Evolutionary conservation across 306 rosid species (phyloP).

Genomic region (Boehmeria nivea): DNA sequence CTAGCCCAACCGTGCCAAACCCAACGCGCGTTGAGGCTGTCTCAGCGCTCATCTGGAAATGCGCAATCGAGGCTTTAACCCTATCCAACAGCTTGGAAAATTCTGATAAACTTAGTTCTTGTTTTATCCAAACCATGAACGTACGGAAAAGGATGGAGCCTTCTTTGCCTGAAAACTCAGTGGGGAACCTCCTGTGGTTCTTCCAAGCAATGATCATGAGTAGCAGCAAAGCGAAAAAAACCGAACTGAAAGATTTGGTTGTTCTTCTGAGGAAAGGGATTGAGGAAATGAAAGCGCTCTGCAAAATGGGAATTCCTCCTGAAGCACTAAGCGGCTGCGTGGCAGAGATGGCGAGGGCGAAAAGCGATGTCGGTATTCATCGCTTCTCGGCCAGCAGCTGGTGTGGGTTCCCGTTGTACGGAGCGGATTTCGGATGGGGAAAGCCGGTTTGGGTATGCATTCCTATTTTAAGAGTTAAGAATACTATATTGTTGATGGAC

Average conservation of each 20-base stretch:
- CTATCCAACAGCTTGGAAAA: constrained; percentile 5
- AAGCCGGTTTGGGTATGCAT: constrained; percentile 29
- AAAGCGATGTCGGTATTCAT: neutral
- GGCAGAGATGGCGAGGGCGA: constrained; percentile 1
- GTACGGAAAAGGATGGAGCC: constrained; percentile 24
- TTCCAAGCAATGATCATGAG: constrained; percentile 4
- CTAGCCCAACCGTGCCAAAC: neutral
- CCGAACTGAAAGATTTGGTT: constrained; percentile 9
- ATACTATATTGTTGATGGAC: constrained; percentile 16
- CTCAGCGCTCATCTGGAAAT: constrained; percentile 45
- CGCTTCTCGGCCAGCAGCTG: constrained; percentile 17
- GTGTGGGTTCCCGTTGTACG: constrained; percentile 23
- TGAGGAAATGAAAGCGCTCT: neutral
- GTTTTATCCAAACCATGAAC: constrained; percentile 32
- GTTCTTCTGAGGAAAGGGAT: constrained; percentile 8
- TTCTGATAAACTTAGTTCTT: constrained; percentile 11
- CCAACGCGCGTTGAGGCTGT: constrained; percentile 27
- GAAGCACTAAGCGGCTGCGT: neutral
- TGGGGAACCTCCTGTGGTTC: constrained; percentile 38
- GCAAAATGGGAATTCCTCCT: neutral
- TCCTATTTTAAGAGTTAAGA: neutral
- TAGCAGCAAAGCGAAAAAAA: too few species aligned
- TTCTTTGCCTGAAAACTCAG: constrained; percentile 12
- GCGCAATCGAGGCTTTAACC: constrained; percentile 23
- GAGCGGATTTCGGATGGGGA: constrained; percentile 30